phyloP scores from a whole-genome alignment of 805 yeast genomes.

The Candida cerambycidarum region DNA sequence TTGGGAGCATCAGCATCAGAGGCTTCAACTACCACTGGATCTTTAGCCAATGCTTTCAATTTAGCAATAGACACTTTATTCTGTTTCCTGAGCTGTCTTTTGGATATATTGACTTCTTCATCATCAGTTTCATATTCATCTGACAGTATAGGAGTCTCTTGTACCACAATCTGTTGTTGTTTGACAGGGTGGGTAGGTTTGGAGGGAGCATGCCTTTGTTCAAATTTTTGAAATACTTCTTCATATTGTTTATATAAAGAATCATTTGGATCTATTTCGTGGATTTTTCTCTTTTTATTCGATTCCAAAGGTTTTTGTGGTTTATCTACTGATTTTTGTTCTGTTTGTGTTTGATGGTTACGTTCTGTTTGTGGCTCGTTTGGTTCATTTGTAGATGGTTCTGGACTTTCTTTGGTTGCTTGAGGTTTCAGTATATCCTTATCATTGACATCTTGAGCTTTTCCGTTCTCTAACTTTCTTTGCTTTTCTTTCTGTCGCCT shows the following conservation, averaged over 20 bases:
- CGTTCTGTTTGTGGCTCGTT: background rate
- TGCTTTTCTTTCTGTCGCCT: conserved; percentile 48
- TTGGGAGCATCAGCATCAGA: conserved; percentile 81
- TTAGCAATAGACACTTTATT: conserved; percentile 65
- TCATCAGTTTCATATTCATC: conserved; percentile 22
- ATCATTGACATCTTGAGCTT: conserved; percentile 11
- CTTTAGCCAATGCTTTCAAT: conserved; percentile 57
- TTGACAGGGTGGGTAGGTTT: background rate
- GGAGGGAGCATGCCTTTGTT: background rate
- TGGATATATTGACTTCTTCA: conserved; percentile 14
- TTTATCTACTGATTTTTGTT: background rate
- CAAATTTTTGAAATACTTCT: conserved; percentile 19
- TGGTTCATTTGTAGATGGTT: background rate
- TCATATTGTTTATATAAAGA: conserved; percentile 21
- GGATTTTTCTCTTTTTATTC: background rate
- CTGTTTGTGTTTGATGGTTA: background rate
- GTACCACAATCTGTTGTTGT: background rate
- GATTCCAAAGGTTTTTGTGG: no score
- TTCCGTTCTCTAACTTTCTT: conserved; percentile 26
- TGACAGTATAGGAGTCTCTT: conserved; percentile 12
- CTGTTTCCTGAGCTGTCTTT: conserved; percentile 48
- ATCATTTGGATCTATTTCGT: conserved; percentile 7
- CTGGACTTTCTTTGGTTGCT: background rate
- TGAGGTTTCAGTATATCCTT: no score
- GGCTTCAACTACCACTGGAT: conserved; percentile 84